Base-by-base conservation (phyloP, 179 eudicot genomes). In the Amaranthus tricolor region DNA sequence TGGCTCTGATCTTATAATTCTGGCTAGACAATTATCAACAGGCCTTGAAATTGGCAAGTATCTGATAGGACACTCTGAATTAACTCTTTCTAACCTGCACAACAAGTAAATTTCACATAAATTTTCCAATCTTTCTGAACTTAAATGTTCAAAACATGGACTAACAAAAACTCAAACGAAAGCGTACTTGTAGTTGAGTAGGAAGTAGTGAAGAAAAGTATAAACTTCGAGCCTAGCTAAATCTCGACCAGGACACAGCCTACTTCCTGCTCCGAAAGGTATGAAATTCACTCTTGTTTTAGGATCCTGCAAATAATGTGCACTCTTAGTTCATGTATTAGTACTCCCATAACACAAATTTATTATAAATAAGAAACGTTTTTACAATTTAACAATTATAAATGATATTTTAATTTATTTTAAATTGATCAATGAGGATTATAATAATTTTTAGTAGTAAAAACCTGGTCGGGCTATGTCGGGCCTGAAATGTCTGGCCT, bases 191-290 rank as follows among this genome's bases (percentile, higher is more conserved):
- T 87, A 87, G 48, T 89, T 83, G 9, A 85, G 81, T 72, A 84
- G 73, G 80, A 89, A 79, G 77, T 89, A 76, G 62, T 91, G 89
- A 67, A 90, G 86, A 68, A 90, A 87, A 44, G 83, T 64, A 19
- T 81, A 78, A 66, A 90, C 66, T 82, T 90, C 90, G 65, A 90
- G 74, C 20, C 85, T 85, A 16, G 92, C 92, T 60, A 90, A 81
- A 88, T 86, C 88, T 71, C 86, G 87, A 50, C 92, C 95, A 19
- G 89, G 87, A 31, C 92, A 90, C 45, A 83, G 72, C 76, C 92
- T 84, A 20, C 80, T 47, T 56, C 96, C 96, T n/a, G 88, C 89
- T 40, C 96, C 92, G 58, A 90, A 90, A 0, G 86, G 90, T 11
- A 77, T 78, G 75, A 86, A 81, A 17, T 85, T 80, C 56, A 86